Conservation (phyloP, 768 basidiomycete genomes). For the Pisolithus marmoratus region DNA sequence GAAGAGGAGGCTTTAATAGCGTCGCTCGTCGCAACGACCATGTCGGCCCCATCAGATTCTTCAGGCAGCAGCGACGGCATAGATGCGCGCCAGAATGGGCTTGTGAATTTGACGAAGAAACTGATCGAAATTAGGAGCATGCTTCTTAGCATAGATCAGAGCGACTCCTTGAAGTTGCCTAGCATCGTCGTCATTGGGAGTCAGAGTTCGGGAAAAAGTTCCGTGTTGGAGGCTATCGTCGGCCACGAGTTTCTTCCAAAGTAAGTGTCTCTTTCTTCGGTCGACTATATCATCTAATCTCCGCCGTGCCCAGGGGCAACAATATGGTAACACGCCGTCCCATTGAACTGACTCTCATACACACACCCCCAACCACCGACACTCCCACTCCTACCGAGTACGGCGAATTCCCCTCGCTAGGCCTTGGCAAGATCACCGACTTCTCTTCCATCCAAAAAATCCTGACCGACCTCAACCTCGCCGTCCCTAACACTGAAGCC, state of each 20-base stretch:
- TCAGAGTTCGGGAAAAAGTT: constrained; percentile 98
- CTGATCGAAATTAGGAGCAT: constrained; percentile 95
- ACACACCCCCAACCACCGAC: constrained; percentile 60
- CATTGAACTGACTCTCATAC: constrained; percentile 94
- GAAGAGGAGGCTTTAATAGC: constrained; percentile 64
- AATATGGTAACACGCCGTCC: constrained; percentile 99
- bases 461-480: constrained; percentile 90
- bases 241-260: constrained; percentile 98
- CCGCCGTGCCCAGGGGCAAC: constrained; percentile 60
- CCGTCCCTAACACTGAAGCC: constrained; percentile 84
- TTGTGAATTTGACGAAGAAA: constrained; percentile 91
- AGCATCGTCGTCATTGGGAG: constrained; percentile 98
- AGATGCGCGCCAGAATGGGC: constrained; percentile 64
- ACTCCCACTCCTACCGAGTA: constrained; percentile 66
- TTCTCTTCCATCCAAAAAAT: constrained; percentile 91
- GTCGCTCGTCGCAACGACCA: constrained; percentile 68
- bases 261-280: constrained; percentile 41
- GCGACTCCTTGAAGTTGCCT: constrained; percentile 88
- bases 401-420: constrained; percentile 90
- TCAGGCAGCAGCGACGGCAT: constrained; percentile 20
- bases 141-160: constrained; percentile 94
- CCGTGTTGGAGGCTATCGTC: constrained; percentile 94
- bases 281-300: too few relatives aligned
- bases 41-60: constrained; percentile 70
- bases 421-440: constrained; percentile 83